Percentiles rank a stretch among this genome's conserved stretches.
Conservation (phyloP, 352 stramenopile species). For the Paralagenidium karlingii region DNA sequence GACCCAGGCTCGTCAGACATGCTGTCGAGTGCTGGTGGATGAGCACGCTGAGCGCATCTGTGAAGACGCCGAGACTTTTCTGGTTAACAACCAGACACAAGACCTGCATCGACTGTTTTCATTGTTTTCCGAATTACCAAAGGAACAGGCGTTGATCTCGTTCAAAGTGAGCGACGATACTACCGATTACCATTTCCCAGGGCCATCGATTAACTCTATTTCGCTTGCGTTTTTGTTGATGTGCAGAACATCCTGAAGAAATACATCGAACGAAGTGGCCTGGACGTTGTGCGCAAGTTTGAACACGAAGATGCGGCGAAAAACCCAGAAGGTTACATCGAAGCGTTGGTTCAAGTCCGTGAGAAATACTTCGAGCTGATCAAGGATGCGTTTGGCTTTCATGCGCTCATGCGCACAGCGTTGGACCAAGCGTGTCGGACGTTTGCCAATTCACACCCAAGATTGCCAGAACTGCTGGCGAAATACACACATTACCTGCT, state of each 20-base stretch:
- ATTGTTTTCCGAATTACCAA: constrained; percentile 70
- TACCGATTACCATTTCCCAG: neutral
- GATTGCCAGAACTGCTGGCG: constrained; percentile 63
- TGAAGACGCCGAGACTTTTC: constrained; percentile 58
- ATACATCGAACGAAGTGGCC: constrained; percentile 66
- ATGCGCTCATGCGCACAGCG: constrained; percentile 70
- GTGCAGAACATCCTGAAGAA: constrained; percentile 75
- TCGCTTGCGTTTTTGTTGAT: neutral
- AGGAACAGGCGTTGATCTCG: constrained; percentile 61
- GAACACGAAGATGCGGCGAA: constrained; percentile 69
- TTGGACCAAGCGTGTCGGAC: constrained; percentile 74
- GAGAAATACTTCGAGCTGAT: constrained; percentile 78
- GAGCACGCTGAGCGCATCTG: constrained; percentile 73
- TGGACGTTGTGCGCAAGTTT: constrained; percentile 70
- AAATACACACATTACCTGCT: constrained; percentile 81
- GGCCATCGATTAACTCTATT: no score
- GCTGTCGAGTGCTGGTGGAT: constrained; percentile 65
- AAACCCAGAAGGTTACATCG: constrained; percentile 74
- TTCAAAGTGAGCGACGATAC: constrained; percentile 63
- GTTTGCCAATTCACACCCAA: constrained; percentile 74
- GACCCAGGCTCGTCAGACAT: constrained; percentile 60
- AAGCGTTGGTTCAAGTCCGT: constrained; percentile 69
- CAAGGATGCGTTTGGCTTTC: constrained; percentile 72
- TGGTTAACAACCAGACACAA: constrained; percentile 66
- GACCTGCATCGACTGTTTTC: constrained; percentile 69